Evolutionary conservation across 2,329 filamentous ascomycete species (phyloP), one percentile per base, ranked within the genome.

Genomic region (Aspergillus pseudotamarii): DNA sequence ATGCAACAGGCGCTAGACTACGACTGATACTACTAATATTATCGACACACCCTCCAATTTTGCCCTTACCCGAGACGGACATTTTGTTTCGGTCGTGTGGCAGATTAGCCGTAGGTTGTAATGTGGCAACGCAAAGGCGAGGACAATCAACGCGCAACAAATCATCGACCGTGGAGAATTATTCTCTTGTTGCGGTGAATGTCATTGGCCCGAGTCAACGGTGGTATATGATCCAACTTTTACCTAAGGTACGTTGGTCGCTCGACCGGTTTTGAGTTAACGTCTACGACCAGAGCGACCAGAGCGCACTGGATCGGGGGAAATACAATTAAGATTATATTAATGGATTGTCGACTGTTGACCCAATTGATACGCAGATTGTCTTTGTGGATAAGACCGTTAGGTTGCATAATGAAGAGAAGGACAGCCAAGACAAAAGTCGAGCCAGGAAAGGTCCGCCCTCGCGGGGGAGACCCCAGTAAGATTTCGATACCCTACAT

Each of bases 91-190:
- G 58, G 46, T 57, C 54, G 57, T 46, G 59, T 43, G 62, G 57
- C 51, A 59, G 58, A 32, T 51, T 61, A 55, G 58, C 38, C 58
- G 41, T 59, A 28, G 58, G 57, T 57, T 62, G 60, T 62, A 61
- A 65, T 62, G 65, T 67, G 65, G 66, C 64, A 63, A 66, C 58
- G 45, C 45, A 62, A 21, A 66, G 38, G 65, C 54, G 32, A 59
- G 61, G 55, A 60, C 61, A 26, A 59, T n/a, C 46, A 46, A 23
- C 43, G 55, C 43, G 58, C 60, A 63, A 58, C 66, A 66, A 68
- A 67, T 65, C 61, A 66, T 54, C 51, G 30, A 34, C 38, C 34
- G 41, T 53, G 60, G 57, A 59, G 62, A 56, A 62, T 57, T 63
- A 57, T 61, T 59, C 41, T 21, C 43, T 26, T 46, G 16, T 32